phyloP scores from a whole-genome alignment of 345 rosid genomes.

The Eucalyptus regnans region DNA sequence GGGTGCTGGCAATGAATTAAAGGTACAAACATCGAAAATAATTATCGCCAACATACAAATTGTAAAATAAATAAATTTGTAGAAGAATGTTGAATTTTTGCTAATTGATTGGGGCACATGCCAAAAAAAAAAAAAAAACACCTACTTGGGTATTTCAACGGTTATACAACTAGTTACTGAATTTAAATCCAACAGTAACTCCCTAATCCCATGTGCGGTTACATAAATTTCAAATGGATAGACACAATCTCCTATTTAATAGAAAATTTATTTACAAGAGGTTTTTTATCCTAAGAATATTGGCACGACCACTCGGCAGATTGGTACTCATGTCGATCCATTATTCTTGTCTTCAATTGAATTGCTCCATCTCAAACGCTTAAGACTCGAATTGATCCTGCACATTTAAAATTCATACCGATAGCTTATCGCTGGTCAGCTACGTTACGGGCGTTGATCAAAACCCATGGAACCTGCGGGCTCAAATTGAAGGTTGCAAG shows the following conservation, averaged over 20 bases:
- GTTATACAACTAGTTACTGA: not conserved
- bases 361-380: not conserved
- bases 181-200: not conserved
- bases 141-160: accelerated
- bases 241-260: not conserved
- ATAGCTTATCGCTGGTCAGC: not conserved
- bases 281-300: not conserved
- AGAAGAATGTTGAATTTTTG: not conserved
- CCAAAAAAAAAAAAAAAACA: not conserved
- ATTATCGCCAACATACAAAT: not conserved
- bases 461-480: not conserved
- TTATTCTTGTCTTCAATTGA: not conserved
- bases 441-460: not conserved
- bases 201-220: not conserved
- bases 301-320: not conserved
- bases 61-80: not conserved
- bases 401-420: not conserved
- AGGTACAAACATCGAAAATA: accelerated
- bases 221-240: not conserved
- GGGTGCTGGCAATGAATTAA: not conserved
- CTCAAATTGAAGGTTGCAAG: not conserved
- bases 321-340: not conserved
- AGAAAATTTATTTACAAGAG: not conserved
- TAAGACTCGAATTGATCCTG: not conserved
- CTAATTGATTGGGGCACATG: not conserved